phyloP scores from a whole-genome alignment of 1,139 yeast genomes.

The Geotrichum klebahnii region DNA sequence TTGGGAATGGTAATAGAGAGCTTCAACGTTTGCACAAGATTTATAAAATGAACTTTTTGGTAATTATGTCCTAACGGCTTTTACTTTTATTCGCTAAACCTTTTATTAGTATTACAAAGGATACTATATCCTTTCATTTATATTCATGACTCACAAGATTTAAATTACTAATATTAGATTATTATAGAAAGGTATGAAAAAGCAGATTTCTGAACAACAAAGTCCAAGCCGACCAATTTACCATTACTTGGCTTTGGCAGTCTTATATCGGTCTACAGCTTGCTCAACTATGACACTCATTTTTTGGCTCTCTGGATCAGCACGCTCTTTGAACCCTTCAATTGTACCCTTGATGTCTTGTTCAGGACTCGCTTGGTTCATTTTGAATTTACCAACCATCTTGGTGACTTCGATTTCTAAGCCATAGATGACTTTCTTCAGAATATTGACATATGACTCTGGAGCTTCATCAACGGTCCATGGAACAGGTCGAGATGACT shows the following conservation, averaged over 20 bases:
- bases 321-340: conserved; percentile 39
- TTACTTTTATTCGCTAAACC: too few species aligned
- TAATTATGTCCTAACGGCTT: too few species aligned
- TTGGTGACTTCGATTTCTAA: conserved; percentile 51
- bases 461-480: conserved; percentile 65
- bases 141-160: too few species aligned
- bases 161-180: too few species aligned
- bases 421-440: conserved; percentile 58
- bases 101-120: too few species aligned
- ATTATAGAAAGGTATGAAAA: too few species aligned
- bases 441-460: conserved; percentile 44
- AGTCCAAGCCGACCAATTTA: too few species aligned
- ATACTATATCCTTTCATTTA: too few species aligned
- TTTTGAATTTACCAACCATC: conserved; percentile 57
- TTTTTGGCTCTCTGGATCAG: conserved; percentile 4
- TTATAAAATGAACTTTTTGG: too few species aligned
- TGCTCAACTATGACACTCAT: conserved; percentile 15
- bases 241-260: conserved; percentile 1
- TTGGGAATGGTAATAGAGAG: too few species aligned
- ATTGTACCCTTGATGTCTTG: conserved; percentile 54
- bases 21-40: too few species aligned
- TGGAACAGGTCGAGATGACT: conserved; percentile 40
- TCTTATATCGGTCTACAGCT: conserved; percentile 9
- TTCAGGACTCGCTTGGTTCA: conserved; percentile 51
- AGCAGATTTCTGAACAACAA: too few species aligned